Conservation (phyloP, 176 grass and related monocot species). For the Oryza coarctata region DNA sequence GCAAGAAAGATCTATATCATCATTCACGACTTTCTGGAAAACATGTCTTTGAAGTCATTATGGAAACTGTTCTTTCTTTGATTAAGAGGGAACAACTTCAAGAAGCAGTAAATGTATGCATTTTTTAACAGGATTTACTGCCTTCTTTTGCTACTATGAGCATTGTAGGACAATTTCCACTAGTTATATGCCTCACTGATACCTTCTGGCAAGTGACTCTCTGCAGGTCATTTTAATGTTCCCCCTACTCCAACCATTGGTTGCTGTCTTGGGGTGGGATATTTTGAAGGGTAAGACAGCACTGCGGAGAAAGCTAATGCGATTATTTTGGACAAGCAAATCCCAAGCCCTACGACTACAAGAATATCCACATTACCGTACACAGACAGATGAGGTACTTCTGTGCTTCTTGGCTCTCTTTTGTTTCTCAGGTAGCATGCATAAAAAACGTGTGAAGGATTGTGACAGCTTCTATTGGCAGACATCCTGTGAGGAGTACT, state of each 20-base stretch:
- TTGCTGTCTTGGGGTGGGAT: slow-evolving; percentile 96
- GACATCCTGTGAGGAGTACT: slow-evolving; percentile 75
- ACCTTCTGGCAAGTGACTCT: slow-evolving; percentile 35
- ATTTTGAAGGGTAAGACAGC: slow-evolving; percentile 81
- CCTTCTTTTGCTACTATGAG: slow-evolving; percentile 4
- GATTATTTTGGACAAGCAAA: slow-evolving; percentile 92
- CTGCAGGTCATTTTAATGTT: slow-evolving; percentile 78
- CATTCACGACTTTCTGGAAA: slow-evolving; percentile 73
- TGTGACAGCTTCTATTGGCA: slow-evolving; percentile 52
- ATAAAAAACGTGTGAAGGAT: slow-evolving; percentile 26
- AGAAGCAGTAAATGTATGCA: slow-evolving; percentile 84
- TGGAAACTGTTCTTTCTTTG: slow-evolving; percentile 77
- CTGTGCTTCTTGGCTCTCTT: slow-evolving; percentile 24
- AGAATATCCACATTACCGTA: slow-evolving; percentile 77
- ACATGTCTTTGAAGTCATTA: slow-evolving; percentile 72
- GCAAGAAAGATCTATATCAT: slow-evolving; percentile 89
- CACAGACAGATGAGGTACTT: slow-evolving; percentile 63
- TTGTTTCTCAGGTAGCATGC: background rate
- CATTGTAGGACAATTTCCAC: slow-evolving; percentile 28
- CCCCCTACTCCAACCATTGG: slow-evolving; percentile 88
- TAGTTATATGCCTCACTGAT: slow-evolving; percentile 30
- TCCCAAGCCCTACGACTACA: slow-evolving; percentile 70
- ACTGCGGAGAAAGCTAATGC: slow-evolving; percentile 78
- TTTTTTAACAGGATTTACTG: slow-evolving; percentile 24
- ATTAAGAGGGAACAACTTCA: slow-evolving; percentile 76